Conservation (phyloP, 192 early-diverging fungal genomes). For the Mortierella alpina region DNA sequence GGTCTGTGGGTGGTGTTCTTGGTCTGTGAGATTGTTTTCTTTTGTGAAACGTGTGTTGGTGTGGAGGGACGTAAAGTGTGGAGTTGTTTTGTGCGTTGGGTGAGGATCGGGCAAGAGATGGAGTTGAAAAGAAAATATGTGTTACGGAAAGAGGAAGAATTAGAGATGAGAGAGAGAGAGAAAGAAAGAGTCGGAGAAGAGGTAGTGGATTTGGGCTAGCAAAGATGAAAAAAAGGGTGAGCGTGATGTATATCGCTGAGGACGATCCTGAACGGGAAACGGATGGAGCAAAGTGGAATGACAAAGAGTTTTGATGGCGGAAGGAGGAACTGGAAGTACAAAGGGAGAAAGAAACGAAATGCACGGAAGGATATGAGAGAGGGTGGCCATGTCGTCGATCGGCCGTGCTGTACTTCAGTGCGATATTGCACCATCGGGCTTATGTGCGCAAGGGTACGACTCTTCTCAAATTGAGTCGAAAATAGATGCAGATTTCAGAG, state of each 20-base stretch:
- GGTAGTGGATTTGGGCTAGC: neutral
- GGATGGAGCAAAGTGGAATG: neutral
- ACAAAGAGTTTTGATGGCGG: neutral
- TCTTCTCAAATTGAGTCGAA: no score
- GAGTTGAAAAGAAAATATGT: constrained; percentile 1
- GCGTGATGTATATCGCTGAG: neutral
- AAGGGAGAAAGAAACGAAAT: neutral
- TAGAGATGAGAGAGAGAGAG: constrained; percentile 3
- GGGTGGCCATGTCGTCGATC: neutral
- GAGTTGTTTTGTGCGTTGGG: no score
- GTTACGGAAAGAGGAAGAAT: neutral
- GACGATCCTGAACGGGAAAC: neutral
- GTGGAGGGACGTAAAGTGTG: neutral
- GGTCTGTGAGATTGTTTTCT: no score
- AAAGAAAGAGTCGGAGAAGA: neutral
- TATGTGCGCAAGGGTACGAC: neutral
- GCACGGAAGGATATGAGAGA: neutral
- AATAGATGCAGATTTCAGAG: no score
- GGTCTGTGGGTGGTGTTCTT: neutral
- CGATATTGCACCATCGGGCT: constrained; percentile 20
- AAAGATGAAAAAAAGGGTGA: neutral
- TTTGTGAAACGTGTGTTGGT: neutral
- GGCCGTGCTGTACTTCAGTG: neutral
- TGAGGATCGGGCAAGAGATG: neutral
- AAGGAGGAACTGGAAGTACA: neutral